Base-by-base conservation (phyloP, 164 flowering plant species). In the Euptelea pleiosperma region DNA sequence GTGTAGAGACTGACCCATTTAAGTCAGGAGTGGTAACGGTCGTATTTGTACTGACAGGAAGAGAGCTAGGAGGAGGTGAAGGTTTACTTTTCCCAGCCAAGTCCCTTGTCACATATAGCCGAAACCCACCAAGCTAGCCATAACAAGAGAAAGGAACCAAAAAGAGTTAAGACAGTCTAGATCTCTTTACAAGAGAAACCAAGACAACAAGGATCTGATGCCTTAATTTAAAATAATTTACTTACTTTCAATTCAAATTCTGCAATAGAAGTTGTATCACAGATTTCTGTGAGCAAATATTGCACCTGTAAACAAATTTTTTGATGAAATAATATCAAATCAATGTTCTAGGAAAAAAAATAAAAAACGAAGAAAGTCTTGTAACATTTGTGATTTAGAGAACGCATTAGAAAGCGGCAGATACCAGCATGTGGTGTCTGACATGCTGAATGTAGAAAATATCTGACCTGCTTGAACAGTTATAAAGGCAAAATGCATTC, bases 171-270 rank as follows among this genome's bases (percentile, higher is more conserved):
- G 30, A 11, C n/a, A 35, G 7, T 21, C n/a, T 21, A 3, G 25
- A 51, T 10, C 21, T 11, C 14, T 2, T 3, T 12, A 30, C 3
- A 12, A 54, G n/a, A 26, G 8, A 62, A 34, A 64, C 18, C 8
- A 11, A 59, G n/a, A n/a, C n/a, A 18, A 26, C 16, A 62, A 59
- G 50, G 45, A 53, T 12, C 5, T 8, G 43, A 52, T 53, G 12
- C 39, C 7, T 56, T n/a, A 30, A 56, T 22, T 22, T 9, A 36
- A 12, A 58, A n/a, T n/a, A 5, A 29, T 37, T 6, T 51, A 25
- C 81, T 73, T 70, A 90, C 97, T 69, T 83, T 87, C 65, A 87
- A 66, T 63, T 85, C 87, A 70, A 87, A 75, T 70, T 90, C 92
- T 35, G 87, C 87, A 61, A 90, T 67, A 43, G 93, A 81, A 40